Base-by-base conservation (phyloP, 148 eudicot species). In the Nyssa sinensis region DNA sequence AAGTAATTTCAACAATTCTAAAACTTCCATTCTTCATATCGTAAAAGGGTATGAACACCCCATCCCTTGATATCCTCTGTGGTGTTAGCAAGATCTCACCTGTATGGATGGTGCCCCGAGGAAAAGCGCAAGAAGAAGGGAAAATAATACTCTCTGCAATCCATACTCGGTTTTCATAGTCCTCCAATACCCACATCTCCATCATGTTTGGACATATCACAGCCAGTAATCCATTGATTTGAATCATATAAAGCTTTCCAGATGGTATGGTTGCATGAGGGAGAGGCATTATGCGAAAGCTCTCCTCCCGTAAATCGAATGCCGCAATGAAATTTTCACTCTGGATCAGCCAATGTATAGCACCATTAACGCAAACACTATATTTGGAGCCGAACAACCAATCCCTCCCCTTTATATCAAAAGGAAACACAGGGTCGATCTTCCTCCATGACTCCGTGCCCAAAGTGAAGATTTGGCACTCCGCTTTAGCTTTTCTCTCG, bases 401-500 rank as follows among this genome's bases (percentile, higher is more conserved):
- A 32, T 17, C 1, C 2, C 4, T 3, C 35, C n/a, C 66, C 21
- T 11, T 30, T 13, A 3, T 5, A 63, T 63, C 24, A 19, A 63
- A 63, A 30, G 66, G 66, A 14, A 28, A 63, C 21, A 16, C 35
- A 13, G 41, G 21, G 0, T 62, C 33, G 6, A 63, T 32, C 29
- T 63, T 63, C 66, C 66, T 63, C 66, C 66, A 63, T 12, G 37
- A 30, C 3, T 63, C 39, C 11, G 66, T 12, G 9, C 66, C 66
- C 21, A 63, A 32, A 1, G n/a, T 31, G 37, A 63, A 63, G 17
- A 63, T 63, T 32, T 16, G 23, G 6, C 21, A 3, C 66, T 30
- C 66, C 1, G 31, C 24, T 29, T 19, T n/a, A 29, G 10, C n/a
- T 30, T 30, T 63, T 12, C 17, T 5, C 30, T 16, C 8, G 1